phyloP scores from a whole-genome alignment of 306 rosid species.

The Medicago truncatula region MtrunA17r5.0-ANR NC_053049.1:2732501-2733000 shows the following conservation, averaged over 20 bases:
- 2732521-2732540: conserved; percentile 99
- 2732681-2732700: not conserved
- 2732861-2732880: conserved; percentile 28
- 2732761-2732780: not conserved
- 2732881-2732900: not conserved
- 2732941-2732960: not conserved
- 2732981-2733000: not conserved
- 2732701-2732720: conserved; percentile 14
- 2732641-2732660: conserved; percentile 12
- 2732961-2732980: not conserved
- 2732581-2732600: not conserved
- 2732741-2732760: conserved; percentile 3
- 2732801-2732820: not conserved
- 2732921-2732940: not conserved
- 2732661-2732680: not conserved
- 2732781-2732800: not conserved
- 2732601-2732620: conserved; percentile 15
- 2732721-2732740: conserved; percentile 1
- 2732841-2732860: not conserved
- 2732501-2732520: conserved; percentile 89
- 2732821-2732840: not conserved
- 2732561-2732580: conserved; percentile 90
- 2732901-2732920: conserved; percentile 12
- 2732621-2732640: conserved; percentile 1
- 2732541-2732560: conserved; percentile 93